Evolutionary conservation across 2,329 filamentous ascomycete genomes (phyloP), one percentile per base, ranked within the genome.

Genomic region (Clonostachys byssicola): DNA sequence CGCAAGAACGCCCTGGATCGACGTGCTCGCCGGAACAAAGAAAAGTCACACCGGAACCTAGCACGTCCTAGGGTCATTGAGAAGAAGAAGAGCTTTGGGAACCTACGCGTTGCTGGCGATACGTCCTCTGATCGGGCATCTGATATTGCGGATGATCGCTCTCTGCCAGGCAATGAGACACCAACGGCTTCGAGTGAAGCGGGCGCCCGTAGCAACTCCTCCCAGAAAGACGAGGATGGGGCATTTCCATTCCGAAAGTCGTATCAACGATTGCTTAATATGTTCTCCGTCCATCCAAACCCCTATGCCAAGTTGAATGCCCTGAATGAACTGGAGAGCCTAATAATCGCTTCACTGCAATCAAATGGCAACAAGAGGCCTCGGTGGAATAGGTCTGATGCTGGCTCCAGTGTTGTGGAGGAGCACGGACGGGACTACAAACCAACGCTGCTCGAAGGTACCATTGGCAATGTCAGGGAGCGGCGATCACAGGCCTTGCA

Each of bases 241-340:
- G 83, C 88, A 38, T 95, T 95, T 56, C 88, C 89, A 0, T 96
- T 92, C 60, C 82, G 82, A 45, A 81, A 83, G 54, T 88, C 91
- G 1, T 96, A 95, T 60, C 78, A 83, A 54, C 83, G 86, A 12
- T 74, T 97, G 2, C 74, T 97, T 34, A 84, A 83, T 52, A 91
- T 90, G 70, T 95, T 99, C 56, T 90, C 89, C 40, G 88, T 92
- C 5, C 89, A 95, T 54, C 88, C 89, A 0, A 95, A 94, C 60
- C 94, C 94, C 0, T 88, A 88, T 55, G 78, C 82, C 18, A 99
- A 99, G 66, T 77, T 99, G 12, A 85, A 86, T 53, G 86, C 89
- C 1, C 73, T 97, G 5, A 84, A 86, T 51, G 90, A 96, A 62
- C 75, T 99, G 6, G 85, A 95, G 59, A 82, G 86, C 40, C 77